Conservation (phyloP, 2,329 filamentous ascomycete genomes). For the Phyllosticta citribraziliensis region DNA sequence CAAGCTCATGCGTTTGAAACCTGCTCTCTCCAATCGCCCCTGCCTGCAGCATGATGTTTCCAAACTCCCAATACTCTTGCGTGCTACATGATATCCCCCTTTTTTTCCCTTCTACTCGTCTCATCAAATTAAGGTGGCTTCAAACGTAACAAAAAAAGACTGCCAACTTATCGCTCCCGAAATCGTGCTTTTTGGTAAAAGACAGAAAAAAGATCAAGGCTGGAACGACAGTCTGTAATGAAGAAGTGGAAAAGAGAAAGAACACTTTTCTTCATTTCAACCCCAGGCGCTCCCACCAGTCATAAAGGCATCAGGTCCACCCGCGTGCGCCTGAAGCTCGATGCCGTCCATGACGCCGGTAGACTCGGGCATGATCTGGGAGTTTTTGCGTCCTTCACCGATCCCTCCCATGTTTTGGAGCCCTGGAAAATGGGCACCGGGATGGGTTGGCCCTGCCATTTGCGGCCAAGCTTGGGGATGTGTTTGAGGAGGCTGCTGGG, state of each 20-base stretch:
- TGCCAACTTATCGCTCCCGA: not conserved
- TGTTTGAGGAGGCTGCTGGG: not conserved
- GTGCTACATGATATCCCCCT: not conserved
- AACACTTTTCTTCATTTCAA: not conserved
- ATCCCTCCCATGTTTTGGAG: slow-evolving; percentile 4
- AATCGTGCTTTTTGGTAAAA: too few relatives aligned
- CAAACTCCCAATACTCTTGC: not conserved
- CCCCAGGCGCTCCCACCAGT: not conserved
- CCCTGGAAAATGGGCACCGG: not conserved
- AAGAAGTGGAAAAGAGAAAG: not conserved
- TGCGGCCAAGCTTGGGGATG: slow-evolving; percentile 2
- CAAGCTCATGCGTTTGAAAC: not conserved
- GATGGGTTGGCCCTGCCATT: slow-evolving; percentile 4
- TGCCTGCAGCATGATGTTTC: not conserved
- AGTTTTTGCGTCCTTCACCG: not conserved
- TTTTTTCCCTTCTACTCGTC: not conserved
- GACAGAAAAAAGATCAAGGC: not conserved
- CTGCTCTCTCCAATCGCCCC: not conserved
- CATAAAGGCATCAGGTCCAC: slow-evolving; percentile 5
- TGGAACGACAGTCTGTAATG: too few relatives aligned
- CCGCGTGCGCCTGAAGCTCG: slow-evolving; percentile 2
- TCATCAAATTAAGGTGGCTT: not conserved
- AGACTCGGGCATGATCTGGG: slow-evolving; percentile 3
- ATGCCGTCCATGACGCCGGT: slow-evolving; percentile 5
- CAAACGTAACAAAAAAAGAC: not conserved